Conservation (phyloP, 1,284 basidiomycete genomes). For the Xanthoconium separans region DNA sequence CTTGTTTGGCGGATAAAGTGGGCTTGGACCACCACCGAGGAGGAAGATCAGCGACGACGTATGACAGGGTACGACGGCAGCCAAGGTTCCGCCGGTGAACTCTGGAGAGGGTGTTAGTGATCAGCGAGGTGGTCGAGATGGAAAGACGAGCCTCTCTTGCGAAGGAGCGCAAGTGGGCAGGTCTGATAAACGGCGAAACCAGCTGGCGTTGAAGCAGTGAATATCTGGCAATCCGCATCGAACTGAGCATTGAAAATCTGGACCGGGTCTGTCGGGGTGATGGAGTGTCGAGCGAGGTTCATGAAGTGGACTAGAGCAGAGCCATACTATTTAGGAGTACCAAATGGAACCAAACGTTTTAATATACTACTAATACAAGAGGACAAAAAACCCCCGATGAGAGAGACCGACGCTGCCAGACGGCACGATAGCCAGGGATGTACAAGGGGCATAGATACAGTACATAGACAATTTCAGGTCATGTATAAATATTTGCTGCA, state of each 20-base stretch:
- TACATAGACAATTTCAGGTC: slow-evolving; percentile 18
- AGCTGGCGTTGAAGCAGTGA: slow-evolving; percentile 78
- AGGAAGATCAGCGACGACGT: slow-evolving; percentile 86
- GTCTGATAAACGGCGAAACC: slow-evolving; percentile 88
- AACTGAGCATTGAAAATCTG: slow-evolving; percentile 78
- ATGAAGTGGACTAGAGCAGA: slow-evolving; percentile 41
- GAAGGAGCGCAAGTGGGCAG: slow-evolving; percentile 75
- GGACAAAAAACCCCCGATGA: slow-evolving; percentile 20
- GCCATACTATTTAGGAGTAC: slow-evolving; percentile 22
- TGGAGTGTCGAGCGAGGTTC: slow-evolving; percentile 88
- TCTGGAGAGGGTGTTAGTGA: slow-evolving; percentile 41
- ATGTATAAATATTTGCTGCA: slow-evolving; percentile 23
- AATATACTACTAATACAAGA: slow-evolving; percentile 3
- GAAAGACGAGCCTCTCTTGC: slow-evolving; percentile 67
- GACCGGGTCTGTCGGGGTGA: slow-evolving; percentile 76
- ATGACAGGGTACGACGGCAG: slow-evolving; percentile 77
- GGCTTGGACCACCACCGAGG: slow-evolving; percentile 85
- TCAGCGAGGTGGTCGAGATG: slow-evolving; percentile 1
- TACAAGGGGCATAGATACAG: slow-evolving; percentile 24
- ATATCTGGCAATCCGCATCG: slow-evolving; percentile 75
- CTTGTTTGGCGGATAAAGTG: slow-evolving; percentile 94
- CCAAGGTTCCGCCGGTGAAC: slow-evolving; percentile 77
- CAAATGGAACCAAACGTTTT: slow-evolving; percentile 7
- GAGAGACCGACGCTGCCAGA: slow-evolving; percentile 4
- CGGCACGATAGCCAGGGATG: slow-evolving; percentile 13